A percentile compares a stretch with the other conserved stretches of the same genome.
These are phyloP conservation scores for Macadamia integrifolia DNA, from an alignment of 164 flowering plant species.

Conservation along the genomic window DNA sequence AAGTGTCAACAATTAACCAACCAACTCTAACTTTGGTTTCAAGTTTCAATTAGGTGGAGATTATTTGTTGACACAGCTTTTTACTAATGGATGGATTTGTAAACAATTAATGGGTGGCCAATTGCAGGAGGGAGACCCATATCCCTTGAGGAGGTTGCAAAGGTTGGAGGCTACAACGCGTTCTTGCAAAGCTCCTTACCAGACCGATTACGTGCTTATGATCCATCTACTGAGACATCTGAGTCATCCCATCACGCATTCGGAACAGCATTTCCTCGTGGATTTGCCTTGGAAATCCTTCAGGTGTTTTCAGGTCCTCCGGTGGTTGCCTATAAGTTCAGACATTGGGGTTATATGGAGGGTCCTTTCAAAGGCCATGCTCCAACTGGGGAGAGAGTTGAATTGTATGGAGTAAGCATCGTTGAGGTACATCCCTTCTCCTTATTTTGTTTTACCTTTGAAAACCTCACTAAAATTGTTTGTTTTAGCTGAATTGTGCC, in stretches of 20 bases:
- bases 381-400: constrained; percentile 59
- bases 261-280: constrained; percentile 55
- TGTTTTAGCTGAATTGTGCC: background rate
- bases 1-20: background rate
- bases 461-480: background rate
- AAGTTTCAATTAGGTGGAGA: background rate
- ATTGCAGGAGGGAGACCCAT: constrained; percentile 38
- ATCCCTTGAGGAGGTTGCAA: constrained; percentile 21
- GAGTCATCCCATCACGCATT: constrained; percentile 31
- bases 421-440: constrained; percentile 29
- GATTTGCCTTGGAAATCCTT: constrained; percentile 59
- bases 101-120: background rate
- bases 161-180: constrained; percentile 54
- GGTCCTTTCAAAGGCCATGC: constrained; percentile 74
- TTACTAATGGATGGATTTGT: no score
- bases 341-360: constrained; percentile 85
- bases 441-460: background rate
- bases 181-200: constrained; percentile 58
- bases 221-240: constrained; percentile 30
- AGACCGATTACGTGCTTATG: constrained; percentile 25
- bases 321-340: constrained; percentile 54
- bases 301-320: constrained; percentile 74
- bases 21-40: background rate
- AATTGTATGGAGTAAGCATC: constrained; percentile 45
- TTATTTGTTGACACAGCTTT: no score